phyloP scores from a whole-genome alignment of 2,329 filamentous ascomycete species.

The Fusarium paranaense region DNA sequence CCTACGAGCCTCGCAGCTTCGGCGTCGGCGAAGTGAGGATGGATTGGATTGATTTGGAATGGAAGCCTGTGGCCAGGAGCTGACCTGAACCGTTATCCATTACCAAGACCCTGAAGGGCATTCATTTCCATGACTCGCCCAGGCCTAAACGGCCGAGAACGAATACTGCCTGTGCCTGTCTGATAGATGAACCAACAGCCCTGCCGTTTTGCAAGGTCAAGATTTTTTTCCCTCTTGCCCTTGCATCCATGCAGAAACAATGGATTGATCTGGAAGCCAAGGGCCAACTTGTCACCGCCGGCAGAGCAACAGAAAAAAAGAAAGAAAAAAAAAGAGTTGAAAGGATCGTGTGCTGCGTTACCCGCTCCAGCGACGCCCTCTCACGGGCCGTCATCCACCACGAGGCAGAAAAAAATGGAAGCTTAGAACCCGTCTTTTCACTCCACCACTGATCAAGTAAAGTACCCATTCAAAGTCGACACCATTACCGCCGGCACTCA shows the following conservation, averaged over 20 bases:
- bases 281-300: slow-evolving; percentile 9
- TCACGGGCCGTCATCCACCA: slow-evolving; percentile 2
- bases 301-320: neutral
- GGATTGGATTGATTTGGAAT: neutral
- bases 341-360: slow-evolving; percentile 4
- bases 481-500: slow-evolving; percentile 24
- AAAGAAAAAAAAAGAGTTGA: neutral
- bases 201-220: neutral
- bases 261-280: neutral
- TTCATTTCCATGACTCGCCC: slow-evolving; percentile 23
- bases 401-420: slow-evolving; percentile 17
- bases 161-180: slow-evolving; percentile 5
- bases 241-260: neutral
- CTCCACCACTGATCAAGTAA: slow-evolving; percentile 14
- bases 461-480: neutral
- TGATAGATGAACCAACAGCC: slow-evolving; percentile 3
- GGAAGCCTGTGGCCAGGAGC: neutral
- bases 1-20: slow-evolving; percentile 41
- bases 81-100: slow-evolving; percentile 1
- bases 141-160: neutral
- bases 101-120: slow-evolving; percentile 18
- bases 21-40: slow-evolving; percentile 42
- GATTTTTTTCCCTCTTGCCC: neutral
- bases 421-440: slow-evolving; percentile 12
- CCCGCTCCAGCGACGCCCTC: slow-evolving; percentile 1